Base-by-base conservation (phyloP, 2,329 filamentous ascomycete genomes). In the Celoporthe dispersa region DNA sequence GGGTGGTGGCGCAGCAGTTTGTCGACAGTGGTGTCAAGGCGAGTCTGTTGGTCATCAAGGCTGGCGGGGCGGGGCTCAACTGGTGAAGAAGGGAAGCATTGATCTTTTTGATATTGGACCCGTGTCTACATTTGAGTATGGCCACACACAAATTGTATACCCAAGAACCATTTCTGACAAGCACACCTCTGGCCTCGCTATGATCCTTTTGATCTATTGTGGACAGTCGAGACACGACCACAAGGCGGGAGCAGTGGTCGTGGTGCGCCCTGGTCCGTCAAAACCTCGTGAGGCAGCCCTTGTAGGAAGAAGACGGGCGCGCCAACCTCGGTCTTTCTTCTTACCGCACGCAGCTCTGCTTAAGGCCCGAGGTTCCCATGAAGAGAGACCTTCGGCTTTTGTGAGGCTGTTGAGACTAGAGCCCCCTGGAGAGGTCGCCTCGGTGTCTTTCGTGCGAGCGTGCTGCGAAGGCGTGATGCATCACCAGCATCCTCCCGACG, bases 1-100 rank as follows among this genome's bases (percentile, higher is more conserved):
- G 91, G 12, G 80, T 83, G n/a, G 81, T 90, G 39, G 88, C 87
- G 12, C 86, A 90, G 77, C 83, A 85, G 69, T 79, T 91, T n/a
- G 84, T 89, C 59, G 84, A 84, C 66, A 84, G 83, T 60, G 86
- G 85, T 16, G 79, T 92, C n/a, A 86, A 85, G 73, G 88, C 90
- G 0, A 93, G 91, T 33, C 61, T 72, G 60, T 44, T 72, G 62
- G 69, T 72, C 31, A 57, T 80, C 37, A 79, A 80, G 64, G 71
- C 71, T 28, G 71, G 71, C 25, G 71, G 71, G n/a, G 64, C 59
- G 51, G 71, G 67, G 9, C 48, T 65, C 62, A 28, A 35, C 28
- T 44, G 62, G 69, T 68, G 37, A 59, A 33, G 28, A 14, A 19
- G 28, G n/a, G 28, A 31, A 16, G 14, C 53, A 57, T 55, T 31